Evolutionary conservation across 495 filamentous ascomycete species (phyloP).

Genomic region (Penicillium canariense): DNA sequence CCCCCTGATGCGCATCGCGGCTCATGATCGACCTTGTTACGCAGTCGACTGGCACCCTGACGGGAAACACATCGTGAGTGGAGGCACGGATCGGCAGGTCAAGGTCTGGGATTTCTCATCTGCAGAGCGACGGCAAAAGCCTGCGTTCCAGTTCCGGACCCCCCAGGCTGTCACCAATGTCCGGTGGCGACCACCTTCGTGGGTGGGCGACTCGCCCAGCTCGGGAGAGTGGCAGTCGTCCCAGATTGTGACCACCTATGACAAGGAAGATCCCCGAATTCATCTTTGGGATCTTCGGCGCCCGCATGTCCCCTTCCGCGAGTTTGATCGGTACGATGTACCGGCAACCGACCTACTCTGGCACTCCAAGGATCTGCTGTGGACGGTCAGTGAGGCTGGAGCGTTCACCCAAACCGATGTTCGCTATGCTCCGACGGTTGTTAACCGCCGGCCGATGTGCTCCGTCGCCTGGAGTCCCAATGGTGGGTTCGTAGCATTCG

Average conservation of each 20-base stretch:
- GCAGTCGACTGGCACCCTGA: conserved; percentile 95
- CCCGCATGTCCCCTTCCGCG: conserved; percentile 80
- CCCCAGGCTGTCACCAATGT: conserved; percentile 71
- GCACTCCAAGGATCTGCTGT: conserved; percentile 86
- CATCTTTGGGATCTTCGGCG: conserved; percentile 93
- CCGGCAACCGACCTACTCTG: conserved; percentile 79
- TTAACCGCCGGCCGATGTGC: conserved; percentile 55
- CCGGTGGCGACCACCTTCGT: conserved; percentile 82
- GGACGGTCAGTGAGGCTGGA: conserved; percentile 84
- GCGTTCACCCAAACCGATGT: conserved; percentile 87
- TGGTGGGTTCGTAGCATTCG: conserved; percentile 47
- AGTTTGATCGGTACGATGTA: conserved; percentile 71
- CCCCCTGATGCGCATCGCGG: conserved; percentile 71
- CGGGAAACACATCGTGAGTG: conserved; percentile 84
- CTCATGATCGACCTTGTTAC: conserved; percentile 76
- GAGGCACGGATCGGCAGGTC: conserved; percentile 76
- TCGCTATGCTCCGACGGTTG: conserved; percentile 73
- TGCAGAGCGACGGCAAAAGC: conserved; percentile 76
- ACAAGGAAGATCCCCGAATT: conserved; percentile 63
- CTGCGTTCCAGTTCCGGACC: conserved; percentile 57
- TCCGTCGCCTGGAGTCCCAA: conserved; percentile 47
- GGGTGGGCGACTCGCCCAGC: conserved; percentile 64
- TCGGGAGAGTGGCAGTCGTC: conserved; percentile 64
- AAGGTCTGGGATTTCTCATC: conserved; percentile 90
- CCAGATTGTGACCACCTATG: conserved; percentile 66